Evolutionary conservation across 202 grass and related monocot species (phyloP), one percentile per base, ranked within the genome.

Genomic region (Cymbopogon flexuosus): DNA sequence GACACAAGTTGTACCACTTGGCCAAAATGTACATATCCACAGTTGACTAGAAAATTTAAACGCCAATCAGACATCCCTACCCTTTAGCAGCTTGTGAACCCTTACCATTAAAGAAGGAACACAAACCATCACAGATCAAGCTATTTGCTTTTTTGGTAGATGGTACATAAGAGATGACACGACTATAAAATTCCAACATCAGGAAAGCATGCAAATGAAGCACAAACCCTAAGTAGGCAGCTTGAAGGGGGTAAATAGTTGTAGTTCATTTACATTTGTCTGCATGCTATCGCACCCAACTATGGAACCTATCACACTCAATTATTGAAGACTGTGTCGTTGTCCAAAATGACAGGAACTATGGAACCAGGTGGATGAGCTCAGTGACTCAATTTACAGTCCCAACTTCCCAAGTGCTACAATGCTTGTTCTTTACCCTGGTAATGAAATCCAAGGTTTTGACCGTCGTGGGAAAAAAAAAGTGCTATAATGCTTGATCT

Each of bases 31-130:
- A 77, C 10, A 76, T 46, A 41, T 54, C 59, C 41, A 65, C 21
- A 89, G 59, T 84, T 76, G 43, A 61, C 6, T 40, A 79, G 18
- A 51, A 24, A 74, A 74, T 24, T 39, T 19, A 27, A 40, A 65
- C 45, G 51, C 6, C 43, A 76, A 81, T 47, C 31, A 7, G 1
- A 54, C 12, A 5, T 0, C 6, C 0, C 10, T 23, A 65, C 9
- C 18, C 62, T 34, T 39, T 63, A 56, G 52, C 12, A 63, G 9
- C 30, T 71, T 76, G 43, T 6, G 29, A 72, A 6, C 18, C 13
- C 6, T 43, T 43, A 73, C 31, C 10, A 43, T 10, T 56, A 40
- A 67, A 51, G 27, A 27, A 27, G 9, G 73, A 73, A 34, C 47
- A 52, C 7, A 72, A 60, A 47, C 0, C 3, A 0, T 41, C 0